Evolutionary conservation across 371 early-diverging fungal species (phyloP).

Genomic region (Thermomucor indicae-seudaticae): DNA sequence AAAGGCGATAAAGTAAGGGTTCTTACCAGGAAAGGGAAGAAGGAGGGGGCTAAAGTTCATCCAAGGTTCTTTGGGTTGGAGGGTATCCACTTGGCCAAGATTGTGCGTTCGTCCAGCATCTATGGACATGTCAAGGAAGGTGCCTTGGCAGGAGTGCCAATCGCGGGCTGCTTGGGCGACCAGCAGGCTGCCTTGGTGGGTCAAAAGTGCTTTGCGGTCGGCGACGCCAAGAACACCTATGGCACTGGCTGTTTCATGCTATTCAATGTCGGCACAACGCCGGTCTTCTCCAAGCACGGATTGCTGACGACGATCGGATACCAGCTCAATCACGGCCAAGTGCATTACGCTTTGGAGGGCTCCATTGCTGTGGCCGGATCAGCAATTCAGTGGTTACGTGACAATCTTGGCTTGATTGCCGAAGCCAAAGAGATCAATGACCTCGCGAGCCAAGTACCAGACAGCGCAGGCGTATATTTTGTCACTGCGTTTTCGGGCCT

Average conservation of each 20-base stretch:
- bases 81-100: conserved; percentile 61
- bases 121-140: conserved; percentile 68
- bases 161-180: conserved; percentile 90
- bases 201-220: conserved; percentile 76
- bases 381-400: conserved; percentile 90
- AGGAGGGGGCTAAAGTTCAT: background rate
- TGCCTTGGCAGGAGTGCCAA: conserved; percentile 63
- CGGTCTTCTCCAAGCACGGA: conserved; percentile 79
- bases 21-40: background rate
- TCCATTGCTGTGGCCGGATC: conserved; percentile 93
- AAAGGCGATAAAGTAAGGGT: conserved; percentile 60
- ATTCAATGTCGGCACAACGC: conserved; percentile 82
- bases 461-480: conserved; percentile 92
- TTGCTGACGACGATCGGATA: conserved; percentile 92
- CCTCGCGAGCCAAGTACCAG: conserved; percentile 50
- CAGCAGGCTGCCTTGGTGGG: conserved; percentile 97
- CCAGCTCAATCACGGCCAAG: conserved; percentile 72
- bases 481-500: conserved; percentile 94
- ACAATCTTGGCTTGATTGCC: conserved; percentile 77
- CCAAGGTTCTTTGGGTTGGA: conserved; percentile 35
- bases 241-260: conserved; percentile 97
- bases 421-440: conserved; percentile 65
- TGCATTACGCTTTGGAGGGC: conserved; percentile 91
- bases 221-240: conserved; percentile 89
- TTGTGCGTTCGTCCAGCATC: conserved; percentile 80